A percentile compares a stretch with the other conserved stretches of the same genome.
Evolutionary conservation across 768 basidiomycete genomes (phyloP).

Genomic region (Suillus paluster): DNA sequence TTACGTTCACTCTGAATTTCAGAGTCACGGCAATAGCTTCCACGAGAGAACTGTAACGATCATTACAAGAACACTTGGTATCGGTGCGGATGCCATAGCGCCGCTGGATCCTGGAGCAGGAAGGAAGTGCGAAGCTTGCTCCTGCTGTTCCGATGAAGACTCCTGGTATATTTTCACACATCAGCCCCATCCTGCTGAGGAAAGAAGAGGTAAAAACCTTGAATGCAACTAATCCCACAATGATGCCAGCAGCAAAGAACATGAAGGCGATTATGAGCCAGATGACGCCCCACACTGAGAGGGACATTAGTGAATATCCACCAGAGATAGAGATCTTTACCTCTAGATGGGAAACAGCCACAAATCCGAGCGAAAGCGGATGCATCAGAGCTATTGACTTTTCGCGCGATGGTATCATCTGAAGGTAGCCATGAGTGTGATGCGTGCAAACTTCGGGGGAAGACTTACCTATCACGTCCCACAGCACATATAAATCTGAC

Average conservation of each 20-base stretch:
- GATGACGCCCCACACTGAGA: slow-evolving; percentile 82
- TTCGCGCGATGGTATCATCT: slow-evolving; percentile 86
- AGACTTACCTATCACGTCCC: slow-evolving; percentile 80
- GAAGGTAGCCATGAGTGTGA: slow-evolving; percentile 7
- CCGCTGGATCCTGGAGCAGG: slow-evolving; percentile 59
- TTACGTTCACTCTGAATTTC: background rate
- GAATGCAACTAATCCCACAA: slow-evolving; percentile 81
- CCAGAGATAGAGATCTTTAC: slow-evolving; percentile 36
- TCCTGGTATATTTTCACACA: slow-evolving; percentile 44
- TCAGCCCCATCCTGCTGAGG: background rate
- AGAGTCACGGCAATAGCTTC: slow-evolving; percentile 15
- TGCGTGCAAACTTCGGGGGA: background rate
- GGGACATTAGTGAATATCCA: slow-evolving; percentile 4
- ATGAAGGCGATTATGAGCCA: slow-evolving; percentile 79
- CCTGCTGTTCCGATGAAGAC: slow-evolving; percentile 58
- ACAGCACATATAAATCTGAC: slow-evolving; percentile 86
- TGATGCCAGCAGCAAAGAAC: slow-evolving; percentile 76
- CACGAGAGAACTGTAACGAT: slow-evolving; percentile 28
- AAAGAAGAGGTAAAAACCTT: slow-evolving; percentile 53
- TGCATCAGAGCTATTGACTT: slow-evolving; percentile 88
- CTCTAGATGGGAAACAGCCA: slow-evolving; percentile 84
- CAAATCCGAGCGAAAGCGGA: slow-evolving; percentile 83
- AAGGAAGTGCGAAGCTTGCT: slow-evolving; percentile 58
- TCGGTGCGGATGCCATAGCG: slow-evolving; percentile 34
- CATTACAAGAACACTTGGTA: slow-evolving; percentile 27